Evolutionary conservation across 768 basidiomycete species (phyloP).

Genomic region (Boletus speciosus): DNA sequence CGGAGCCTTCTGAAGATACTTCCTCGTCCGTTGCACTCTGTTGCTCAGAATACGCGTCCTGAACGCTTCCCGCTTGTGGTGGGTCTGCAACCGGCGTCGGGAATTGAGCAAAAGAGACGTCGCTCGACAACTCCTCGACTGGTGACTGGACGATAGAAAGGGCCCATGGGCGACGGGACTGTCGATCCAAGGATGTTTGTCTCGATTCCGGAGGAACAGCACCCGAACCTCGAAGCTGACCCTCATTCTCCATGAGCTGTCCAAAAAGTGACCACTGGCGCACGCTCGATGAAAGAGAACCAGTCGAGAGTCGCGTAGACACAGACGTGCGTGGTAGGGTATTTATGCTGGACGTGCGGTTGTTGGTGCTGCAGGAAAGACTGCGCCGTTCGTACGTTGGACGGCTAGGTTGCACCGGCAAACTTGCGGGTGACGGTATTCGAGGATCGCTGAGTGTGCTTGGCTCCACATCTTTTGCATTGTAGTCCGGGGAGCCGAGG

Average conservation of each 20-base stretch:
- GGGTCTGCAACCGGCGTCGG: background rate
- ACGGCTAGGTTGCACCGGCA: background rate
- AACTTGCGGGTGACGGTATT: constrained; percentile 15
- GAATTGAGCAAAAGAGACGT: background rate
- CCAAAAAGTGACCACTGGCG: constrained; percentile 64
- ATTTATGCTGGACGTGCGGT: constrained; percentile 5
- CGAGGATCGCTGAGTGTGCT: constrained; percentile 13
- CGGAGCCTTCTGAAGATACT: constrained; percentile 12
- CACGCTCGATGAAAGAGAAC: constrained; percentile 21
- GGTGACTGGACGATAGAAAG: constrained; percentile 5
- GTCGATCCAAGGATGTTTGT: constrained; percentile 2
- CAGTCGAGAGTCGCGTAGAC: constrained; percentile 7
- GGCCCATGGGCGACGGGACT: background rate
- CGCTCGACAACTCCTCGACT: background rate
- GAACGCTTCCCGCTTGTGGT: background rate
- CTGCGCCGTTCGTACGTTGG: constrained; percentile 11
- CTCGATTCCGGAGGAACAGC: background rate
- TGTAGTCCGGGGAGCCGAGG: constrained; percentile 29
- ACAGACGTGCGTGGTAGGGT: constrained; percentile 13
- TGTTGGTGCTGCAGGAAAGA: constrained; percentile 1
- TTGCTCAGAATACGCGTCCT: background rate
- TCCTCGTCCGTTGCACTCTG: constrained; percentile 7
- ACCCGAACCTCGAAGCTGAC: constrained; percentile 31
- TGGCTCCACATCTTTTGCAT: constrained; percentile 8
- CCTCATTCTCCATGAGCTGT: constrained; percentile 69